Percentiles rank a stretch among this genome's conserved stretches.
phyloP scores from a whole-genome alignment of 305 asterid genomes.

The Rubia balearica region DNA sequence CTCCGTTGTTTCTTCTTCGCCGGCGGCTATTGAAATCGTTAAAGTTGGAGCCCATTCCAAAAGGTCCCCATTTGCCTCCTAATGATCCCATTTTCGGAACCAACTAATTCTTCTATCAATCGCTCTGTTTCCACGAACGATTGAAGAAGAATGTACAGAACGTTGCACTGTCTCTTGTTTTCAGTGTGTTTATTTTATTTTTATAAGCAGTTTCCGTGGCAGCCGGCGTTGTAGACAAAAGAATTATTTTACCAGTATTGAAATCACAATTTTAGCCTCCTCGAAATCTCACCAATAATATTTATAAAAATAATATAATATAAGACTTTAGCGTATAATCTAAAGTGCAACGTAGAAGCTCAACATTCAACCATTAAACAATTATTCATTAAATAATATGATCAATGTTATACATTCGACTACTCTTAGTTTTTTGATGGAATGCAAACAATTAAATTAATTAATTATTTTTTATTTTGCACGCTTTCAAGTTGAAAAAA shows the following conservation, averaged over 20 bases:
- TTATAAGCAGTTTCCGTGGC: not conserved
- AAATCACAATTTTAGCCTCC: not conserved
- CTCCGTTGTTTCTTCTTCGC: slow-evolving; percentile 25
- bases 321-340: not conserved
- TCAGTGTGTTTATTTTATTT: not conserved
- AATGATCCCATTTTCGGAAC: slow-evolving; percentile 3
- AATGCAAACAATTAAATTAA: no score
- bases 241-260: not conserved
- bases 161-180: not conserved
- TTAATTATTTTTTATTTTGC: no score
- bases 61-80: slow-evolving; percentile 47
- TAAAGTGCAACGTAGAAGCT: no score
- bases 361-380: no score
- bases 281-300: not conserved
- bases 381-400: no score
- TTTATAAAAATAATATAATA: not conserved
- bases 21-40: slow-evolving; percentile 17
- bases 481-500: no score
- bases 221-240: not conserved
- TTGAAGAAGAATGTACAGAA: not conserved
- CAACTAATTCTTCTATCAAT: not conserved
- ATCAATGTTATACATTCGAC: no score
- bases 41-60: slow-evolving; percentile 52
- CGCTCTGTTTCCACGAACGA: not conserved
- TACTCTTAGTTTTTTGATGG: no score